phyloP scores from a whole-genome alignment of 495 filamentous ascomycete species.

The Immersiella caudata region DNA sequence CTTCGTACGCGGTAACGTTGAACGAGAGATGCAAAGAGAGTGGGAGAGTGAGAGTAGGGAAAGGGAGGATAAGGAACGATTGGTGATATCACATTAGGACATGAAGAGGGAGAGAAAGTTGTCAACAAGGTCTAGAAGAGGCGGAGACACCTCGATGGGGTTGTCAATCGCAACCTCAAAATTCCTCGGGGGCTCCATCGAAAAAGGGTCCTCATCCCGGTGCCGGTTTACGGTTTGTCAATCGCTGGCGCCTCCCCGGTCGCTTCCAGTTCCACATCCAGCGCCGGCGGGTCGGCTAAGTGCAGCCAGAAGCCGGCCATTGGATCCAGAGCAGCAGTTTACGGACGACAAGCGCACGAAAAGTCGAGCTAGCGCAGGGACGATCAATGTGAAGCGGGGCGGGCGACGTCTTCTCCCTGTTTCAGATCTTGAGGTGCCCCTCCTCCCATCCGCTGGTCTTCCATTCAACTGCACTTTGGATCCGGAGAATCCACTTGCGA shows the following conservation, averaged over 20 bases:
- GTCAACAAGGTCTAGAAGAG: not conserved
- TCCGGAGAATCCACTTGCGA: not conserved
- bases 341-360: not conserved
- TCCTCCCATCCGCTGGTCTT: not conserved
- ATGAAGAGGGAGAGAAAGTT: not conserved
- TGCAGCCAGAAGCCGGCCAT: not conserved
- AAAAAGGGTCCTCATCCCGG: conserved; percentile 6
- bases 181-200: not conserved
- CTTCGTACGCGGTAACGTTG: not conserved
- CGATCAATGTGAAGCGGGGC: conserved; percentile 10
- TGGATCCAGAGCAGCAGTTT: not conserved
- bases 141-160: not conserved
- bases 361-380: conserved; percentile 9
- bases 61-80: not conserved
- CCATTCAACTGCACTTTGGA: not conserved
- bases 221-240: not conserved
- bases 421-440: conserved; percentile 6
- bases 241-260: not conserved
- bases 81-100: not conserved
- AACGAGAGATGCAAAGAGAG: not conserved
- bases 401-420: conserved; percentile 9
- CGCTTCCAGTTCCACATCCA: not conserved
- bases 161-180: conserved; percentile 5
- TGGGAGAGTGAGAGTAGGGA: not conserved
- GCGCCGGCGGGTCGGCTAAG: conserved; percentile 5